Base-by-base conservation (phyloP, 1,139 yeast genomes). In the Suhomyces bokatorum region DNA sequence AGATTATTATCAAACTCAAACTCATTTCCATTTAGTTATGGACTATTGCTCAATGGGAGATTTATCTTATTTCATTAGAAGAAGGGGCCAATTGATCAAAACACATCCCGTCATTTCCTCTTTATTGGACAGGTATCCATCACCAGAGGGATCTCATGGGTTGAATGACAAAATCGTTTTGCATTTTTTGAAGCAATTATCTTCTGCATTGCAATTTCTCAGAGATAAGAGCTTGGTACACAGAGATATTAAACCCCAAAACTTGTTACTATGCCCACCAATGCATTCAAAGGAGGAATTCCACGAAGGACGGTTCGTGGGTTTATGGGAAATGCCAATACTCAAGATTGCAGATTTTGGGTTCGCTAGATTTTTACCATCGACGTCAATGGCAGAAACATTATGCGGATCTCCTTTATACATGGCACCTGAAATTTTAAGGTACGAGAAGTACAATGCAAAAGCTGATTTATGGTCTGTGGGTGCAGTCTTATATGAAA, bases 381-480 rank as follows among this genome's bases (percentile, higher is more conserved):
- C 87, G 38, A 87, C 97, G 1, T 85, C 96, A 2, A 76, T 95
- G 79, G 98, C 99, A 1, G 99, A 93, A 64, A 93, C 99, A 3
- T 72, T 93, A 52, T 93, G 99, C 73, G 99, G 99, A 1, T 88
- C 97, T 10, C 99, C 99, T 1, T 70, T 93, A 38, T 93, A 95
- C 64, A 93, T 93, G 99, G 99, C 99, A 0, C 99, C 99, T 0
- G 99, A 93, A 65, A 95, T 93, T 40, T 74, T 93, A 56, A 77
- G 96, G 51, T 90, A 89, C 62, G 98, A 95, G 62, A 93, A 90
- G 65, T 93, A 93, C 67, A 90, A 91, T 57, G 99, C 98, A 4
- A 91, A 90, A 62, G 98, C 97, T 0, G 99, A 93, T 63, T 70
- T 93, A 51, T 93, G 99, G 99, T 89, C 97, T 1, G 97, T 93